These are phyloP conservation scores for Sophora flavescens DNA, from an alignment of 306 rosid species.

Conservation along the genomic window DNA sequence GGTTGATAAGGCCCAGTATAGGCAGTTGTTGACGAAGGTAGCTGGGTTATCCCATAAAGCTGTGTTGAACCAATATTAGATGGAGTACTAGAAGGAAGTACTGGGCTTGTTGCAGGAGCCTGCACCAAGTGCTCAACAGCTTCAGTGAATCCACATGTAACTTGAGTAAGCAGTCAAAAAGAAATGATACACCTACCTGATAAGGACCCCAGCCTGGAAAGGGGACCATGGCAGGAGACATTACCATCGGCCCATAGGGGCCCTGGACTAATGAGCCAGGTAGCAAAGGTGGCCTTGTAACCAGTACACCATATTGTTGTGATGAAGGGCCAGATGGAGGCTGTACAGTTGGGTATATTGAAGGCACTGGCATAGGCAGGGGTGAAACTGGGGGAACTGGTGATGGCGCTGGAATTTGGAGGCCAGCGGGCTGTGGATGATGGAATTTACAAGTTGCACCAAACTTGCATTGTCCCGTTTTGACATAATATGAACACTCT, in stretches of 20 bases:
- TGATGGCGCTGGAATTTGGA: conserved; percentile 65
- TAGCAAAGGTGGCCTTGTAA: conserved; percentile 85
- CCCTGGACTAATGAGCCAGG: conserved; percentile 77
- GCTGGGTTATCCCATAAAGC: conserved; percentile 72
- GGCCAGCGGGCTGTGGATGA: conserved; percentile 84
- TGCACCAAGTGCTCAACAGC: conserved; percentile 55
- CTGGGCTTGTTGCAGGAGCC: conserved; percentile 72
- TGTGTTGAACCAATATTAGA: conserved; percentile 68
- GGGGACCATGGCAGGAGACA: conserved; percentile 87
- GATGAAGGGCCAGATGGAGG: conserved; percentile 80
- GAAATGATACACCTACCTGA: conserved; percentile 63
- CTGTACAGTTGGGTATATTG: conserved; percentile 71
- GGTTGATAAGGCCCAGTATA: conserved; percentile 71
- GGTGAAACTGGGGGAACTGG: conserved; percentile 69
- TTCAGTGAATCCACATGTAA: conserved; percentile 44
- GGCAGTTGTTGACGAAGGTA: conserved; percentile 62
- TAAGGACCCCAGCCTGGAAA: conserved; percentile 83
- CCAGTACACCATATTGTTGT: conserved; percentile 77
- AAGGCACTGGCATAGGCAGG: conserved; percentile 56
- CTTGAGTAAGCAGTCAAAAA: conserved; percentile 38
- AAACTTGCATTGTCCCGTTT: conserved; percentile 96
- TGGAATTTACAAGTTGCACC: conserved; percentile 93
- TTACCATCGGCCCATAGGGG: conserved; percentile 80
- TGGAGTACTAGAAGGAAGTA: conserved; percentile 71
- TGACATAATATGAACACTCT: conserved; percentile 95